These are phyloP conservation scores for Parietaria judaica DNA, from an alignment of 306 rosid species.

Conservation along the genomic window DNA sequence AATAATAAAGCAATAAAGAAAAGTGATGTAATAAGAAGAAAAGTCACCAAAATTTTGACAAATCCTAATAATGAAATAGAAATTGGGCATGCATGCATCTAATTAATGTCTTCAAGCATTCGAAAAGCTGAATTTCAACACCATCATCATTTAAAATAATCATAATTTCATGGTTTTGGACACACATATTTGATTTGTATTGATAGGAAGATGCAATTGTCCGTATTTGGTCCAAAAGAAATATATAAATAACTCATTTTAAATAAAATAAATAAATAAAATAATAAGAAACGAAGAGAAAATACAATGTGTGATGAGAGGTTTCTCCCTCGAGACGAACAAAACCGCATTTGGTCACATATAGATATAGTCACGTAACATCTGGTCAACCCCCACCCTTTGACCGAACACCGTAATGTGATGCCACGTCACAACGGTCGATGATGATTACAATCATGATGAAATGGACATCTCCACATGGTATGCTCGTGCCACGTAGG, in stretches of 20 bases:
- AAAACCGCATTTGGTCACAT: neutral
- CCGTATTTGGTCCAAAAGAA: conserved; percentile 1
- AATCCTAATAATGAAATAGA: no score
- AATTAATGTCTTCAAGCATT: neutral
- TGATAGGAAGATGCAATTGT: conserved; percentile 1
- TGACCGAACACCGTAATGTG: conserved; percentile 1
- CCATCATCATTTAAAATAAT: neutral
- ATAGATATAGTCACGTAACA: neutral
- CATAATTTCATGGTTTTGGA: neutral
- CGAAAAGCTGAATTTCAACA: neutral
- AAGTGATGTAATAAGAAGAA: neutral
- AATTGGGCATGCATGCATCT: neutral
- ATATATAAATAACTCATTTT: neutral
- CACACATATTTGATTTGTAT: neutral
- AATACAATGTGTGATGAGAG: neutral
- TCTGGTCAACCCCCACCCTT: conserved; percentile 10
- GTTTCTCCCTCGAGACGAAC: conserved; percentile 13
- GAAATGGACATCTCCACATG: conserved; percentile 29
- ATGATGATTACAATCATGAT: conserved; percentile 3
- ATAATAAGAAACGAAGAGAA: conserved; percentile 2
- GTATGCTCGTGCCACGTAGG: conserved; percentile 19
- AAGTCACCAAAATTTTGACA: no score
- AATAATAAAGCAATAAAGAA: neutral
- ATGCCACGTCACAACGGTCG: conserved; percentile 17
- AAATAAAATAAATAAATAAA: no score